These are phyloP conservation scores for Vigna nakashimae DNA, from an alignment of 306 rosid species.

Conservation along the genomic window DNA sequence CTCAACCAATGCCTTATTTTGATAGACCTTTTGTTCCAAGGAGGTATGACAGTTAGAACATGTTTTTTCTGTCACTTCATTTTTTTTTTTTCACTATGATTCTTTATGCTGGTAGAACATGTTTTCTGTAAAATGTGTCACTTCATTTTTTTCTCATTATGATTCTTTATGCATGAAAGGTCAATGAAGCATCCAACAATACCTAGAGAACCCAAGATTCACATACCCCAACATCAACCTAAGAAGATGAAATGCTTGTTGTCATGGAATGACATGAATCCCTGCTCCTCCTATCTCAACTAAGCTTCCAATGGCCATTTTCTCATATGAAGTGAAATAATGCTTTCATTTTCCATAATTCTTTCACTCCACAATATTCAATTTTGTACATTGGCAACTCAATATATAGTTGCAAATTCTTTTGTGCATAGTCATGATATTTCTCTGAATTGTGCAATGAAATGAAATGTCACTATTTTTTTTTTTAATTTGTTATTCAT, in stretches of 20 bases:
- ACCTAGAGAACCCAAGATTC: slow-evolving; percentile 79
- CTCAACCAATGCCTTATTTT: slow-evolving; percentile 98
- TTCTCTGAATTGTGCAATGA: background rate
- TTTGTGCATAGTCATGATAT: background rate
- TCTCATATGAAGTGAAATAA: slow-evolving; percentile 40
- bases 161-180: slow-evolving; percentile 50
- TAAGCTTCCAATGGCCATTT: slow-evolving; percentile 43
- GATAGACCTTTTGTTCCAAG: slow-evolving; percentile 95
- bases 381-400: slow-evolving; percentile 44
- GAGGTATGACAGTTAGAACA: slow-evolving; percentile 57
- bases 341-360: background rate
- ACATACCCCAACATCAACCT: slow-evolving; percentile 65
- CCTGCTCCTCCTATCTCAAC: slow-evolving; percentile 32
- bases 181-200: slow-evolving; percentile 84
- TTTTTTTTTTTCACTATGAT: background rate
- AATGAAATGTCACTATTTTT: background rate
- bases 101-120: background rate
- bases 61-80: background rate
- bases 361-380: slow-evolving; percentile 27
- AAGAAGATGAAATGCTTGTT: slow-evolving; percentile 81
- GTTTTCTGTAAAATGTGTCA: background rate
- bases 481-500: no score
- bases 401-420: slow-evolving; percentile 46
- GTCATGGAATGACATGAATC: slow-evolving; percentile 70
- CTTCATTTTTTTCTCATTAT: background rate